A percentile compares a stretch with the other conserved stretches of the same genome.
Evolutionary conservation across 108 stramenopile species (phyloP).

Genomic region (Tribonema minus): DNA sequence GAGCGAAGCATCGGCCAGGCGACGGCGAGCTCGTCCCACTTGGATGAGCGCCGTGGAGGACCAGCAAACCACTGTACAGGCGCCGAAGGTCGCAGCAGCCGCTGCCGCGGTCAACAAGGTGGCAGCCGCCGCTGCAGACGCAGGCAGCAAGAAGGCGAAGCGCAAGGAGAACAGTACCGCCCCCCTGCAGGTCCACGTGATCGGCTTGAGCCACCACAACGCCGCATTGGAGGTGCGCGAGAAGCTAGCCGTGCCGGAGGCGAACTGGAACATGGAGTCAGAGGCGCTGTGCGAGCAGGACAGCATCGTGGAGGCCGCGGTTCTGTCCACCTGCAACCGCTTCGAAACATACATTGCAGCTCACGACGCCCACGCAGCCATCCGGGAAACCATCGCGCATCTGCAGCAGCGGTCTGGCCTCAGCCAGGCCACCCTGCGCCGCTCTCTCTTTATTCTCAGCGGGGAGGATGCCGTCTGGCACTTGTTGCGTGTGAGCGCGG

Average conservation of each 20-base stretch:
- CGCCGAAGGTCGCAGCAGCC: background rate
- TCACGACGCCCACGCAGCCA: constrained; percentile 77
- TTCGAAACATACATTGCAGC: constrained; percentile 95
- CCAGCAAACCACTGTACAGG: background rate
- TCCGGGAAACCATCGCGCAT: constrained; percentile 74
- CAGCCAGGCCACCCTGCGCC: constrained; percentile 73
- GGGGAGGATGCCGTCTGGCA: constrained; percentile 97
- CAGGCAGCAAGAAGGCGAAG: constrained; percentile 40
- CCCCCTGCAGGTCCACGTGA: constrained; percentile 85
- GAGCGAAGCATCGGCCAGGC: background rate
- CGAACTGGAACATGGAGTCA: constrained; percentile 84
- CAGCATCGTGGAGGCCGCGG: constrained; percentile 85
- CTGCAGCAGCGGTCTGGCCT: constrained; percentile 74
- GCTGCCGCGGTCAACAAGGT: background rate
- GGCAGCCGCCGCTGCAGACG: too few relatives aligned
- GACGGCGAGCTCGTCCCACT: background rate
- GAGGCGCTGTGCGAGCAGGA: constrained; percentile 63
- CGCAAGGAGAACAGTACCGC: constrained; percentile 54
- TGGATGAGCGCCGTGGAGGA: background rate
- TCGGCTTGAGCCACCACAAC: constrained; percentile 95
- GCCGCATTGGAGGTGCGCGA: constrained; percentile 93
- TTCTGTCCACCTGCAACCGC: constrained; percentile 95
- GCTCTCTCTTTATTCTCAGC: constrained; percentile 85
- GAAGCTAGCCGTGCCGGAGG: constrained; percentile 91
- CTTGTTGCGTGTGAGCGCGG: constrained; percentile 89